Evolutionary conservation across 768 basidiomycete genomes (phyloP).

Genomic region (Boletus rufocinnamomeus): DNA sequence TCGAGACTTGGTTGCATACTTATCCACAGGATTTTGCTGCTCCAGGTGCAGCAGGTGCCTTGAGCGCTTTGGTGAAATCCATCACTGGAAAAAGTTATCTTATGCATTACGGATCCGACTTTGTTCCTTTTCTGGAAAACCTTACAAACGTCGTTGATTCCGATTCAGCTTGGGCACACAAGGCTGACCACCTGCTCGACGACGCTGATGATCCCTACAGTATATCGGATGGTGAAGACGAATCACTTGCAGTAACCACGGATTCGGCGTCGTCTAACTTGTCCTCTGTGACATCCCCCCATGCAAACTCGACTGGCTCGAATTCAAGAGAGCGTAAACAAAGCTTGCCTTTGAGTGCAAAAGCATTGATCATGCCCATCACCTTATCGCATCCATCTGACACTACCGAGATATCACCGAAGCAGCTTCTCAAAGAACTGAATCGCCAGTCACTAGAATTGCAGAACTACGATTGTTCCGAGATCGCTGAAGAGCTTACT

Average conservation of each 20-base stretch:
- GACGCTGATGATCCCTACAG: slow-evolving; percentile 66
- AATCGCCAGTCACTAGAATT: slow-evolving; percentile 59
- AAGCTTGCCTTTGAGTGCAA: slow-evolving; percentile 58
- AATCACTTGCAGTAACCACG: slow-evolving; percentile 35
- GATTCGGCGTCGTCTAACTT: slow-evolving; percentile 33
- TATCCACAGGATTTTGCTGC: slow-evolving; percentile 84
- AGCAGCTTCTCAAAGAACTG: slow-evolving; percentile 65
- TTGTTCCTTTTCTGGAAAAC: slow-evolving; percentile 76
- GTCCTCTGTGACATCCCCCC: slow-evolving; percentile 23
- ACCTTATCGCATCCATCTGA: slow-evolving; percentile 34
- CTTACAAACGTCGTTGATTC: slow-evolving; percentile 64
- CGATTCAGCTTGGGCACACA: slow-evolving; percentile 75
- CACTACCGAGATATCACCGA: slow-evolving; percentile 44
- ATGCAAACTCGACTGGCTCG: slow-evolving; percentile 27
- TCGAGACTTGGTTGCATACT: slow-evolving; percentile 75
- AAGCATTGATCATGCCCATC: slow-evolving; percentile 43
- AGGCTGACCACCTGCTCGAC: slow-evolving; percentile 54
- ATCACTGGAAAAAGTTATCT: slow-evolving; percentile 79
- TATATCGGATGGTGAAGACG: slow-evolving; percentile 55
- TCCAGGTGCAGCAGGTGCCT: slow-evolving; percentile 67
- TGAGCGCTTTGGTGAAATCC: slow-evolving; percentile 75
- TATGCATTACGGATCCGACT: slow-evolving; percentile 81
- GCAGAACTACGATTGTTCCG: slow-evolving; percentile 54
- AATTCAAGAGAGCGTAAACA: slow-evolving; percentile 62
- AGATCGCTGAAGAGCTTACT: slow-evolving; percentile 87